A percentile compares a stretch with the other conserved stretches of the same genome.
Evolutionary conservation across 495 filamentous ascomycete species (phyloP).

Genomic region (Tuber melanosporum): DNA sequence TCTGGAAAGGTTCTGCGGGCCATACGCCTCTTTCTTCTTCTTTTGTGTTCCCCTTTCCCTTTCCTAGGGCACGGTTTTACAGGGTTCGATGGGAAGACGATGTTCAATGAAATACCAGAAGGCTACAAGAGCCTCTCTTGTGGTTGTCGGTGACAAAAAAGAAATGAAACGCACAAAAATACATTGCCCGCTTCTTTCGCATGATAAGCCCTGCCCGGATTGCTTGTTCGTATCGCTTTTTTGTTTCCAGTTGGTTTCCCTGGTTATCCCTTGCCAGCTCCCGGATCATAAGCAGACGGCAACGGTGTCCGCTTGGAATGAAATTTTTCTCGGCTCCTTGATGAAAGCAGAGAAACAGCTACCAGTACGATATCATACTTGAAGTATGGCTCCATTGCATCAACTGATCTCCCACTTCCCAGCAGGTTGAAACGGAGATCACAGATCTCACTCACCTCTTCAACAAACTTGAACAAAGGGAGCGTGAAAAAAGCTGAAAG

Average conservation of each 20-base stretch:
- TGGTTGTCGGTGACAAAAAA: not conserved
- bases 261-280: not conserved
- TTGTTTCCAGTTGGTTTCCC: not conserved
- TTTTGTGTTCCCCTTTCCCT: not conserved
- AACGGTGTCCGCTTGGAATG: not conserved
- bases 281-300: not conserved
- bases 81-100: not conserved
- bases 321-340: not conserved
- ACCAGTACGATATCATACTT: too few species aligned
- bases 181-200: not conserved
- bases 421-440: not conserved
- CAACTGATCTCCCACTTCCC: slow-evolving; percentile 28
- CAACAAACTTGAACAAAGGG: not conserved
- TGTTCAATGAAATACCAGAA: not conserved
- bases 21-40: not conserved
- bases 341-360: not conserved
- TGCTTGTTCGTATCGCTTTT: not conserved
- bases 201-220: not conserved
- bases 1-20: not conserved
- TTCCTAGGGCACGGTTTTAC: not conserved
- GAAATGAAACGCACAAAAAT: not conserved
- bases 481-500: not conserved
- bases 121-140: not conserved
- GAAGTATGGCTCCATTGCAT: slow-evolving; percentile 7
- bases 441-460: not conserved